phyloP scores from a whole-genome alignment of 2,329 filamentous ascomycete species.

The Neoscytalidium dimidiatum region DNA sequence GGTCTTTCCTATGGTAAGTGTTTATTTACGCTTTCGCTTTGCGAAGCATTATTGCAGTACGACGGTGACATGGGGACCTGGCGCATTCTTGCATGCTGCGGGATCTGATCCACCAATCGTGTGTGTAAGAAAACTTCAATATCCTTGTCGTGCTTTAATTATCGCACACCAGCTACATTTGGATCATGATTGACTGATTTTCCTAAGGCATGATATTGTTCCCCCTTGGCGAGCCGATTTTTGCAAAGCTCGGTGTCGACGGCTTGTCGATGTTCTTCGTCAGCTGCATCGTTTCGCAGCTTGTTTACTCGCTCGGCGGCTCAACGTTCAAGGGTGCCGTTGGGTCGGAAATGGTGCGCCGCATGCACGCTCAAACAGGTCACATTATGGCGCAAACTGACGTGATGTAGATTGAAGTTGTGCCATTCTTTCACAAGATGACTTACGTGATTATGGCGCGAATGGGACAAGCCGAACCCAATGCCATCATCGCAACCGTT shows the following conservation, averaged over 20 bases:
- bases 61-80: neutral
- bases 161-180: neutral
- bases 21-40: neutral
- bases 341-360: slow-evolving; percentile 82
- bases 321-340: slow-evolving; percentile 90
- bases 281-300: slow-evolving; percentile 90
- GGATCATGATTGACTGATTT: neutral
- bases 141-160: neutral
- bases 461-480: slow-evolving; percentile 77
- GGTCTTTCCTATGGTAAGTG: slow-evolving; percentile 81
- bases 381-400: slow-evolving; percentile 14
- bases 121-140: neutral
- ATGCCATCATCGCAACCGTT: slow-evolving; percentile 89
- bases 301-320: slow-evolving; percentile 81
- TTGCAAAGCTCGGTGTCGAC: slow-evolving; percentile 82
- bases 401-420: slow-evolving; percentile 78
- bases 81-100: neutral
- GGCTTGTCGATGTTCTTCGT: slow-evolving; percentile 99
- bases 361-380: neutral
- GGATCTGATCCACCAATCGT: neutral
- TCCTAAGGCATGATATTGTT: slow-evolving; percentile 83
- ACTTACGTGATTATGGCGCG: slow-evolving; percentile 79
- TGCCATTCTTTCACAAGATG: slow-evolving; percentile 99
- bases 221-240: slow-evolving; percentile 82
- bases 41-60: neutral